These are phyloP conservation scores for Phytopythium vexans DNA, from an alignment of 352 stramenopile species.

Conservation along the genomic window DNA sequence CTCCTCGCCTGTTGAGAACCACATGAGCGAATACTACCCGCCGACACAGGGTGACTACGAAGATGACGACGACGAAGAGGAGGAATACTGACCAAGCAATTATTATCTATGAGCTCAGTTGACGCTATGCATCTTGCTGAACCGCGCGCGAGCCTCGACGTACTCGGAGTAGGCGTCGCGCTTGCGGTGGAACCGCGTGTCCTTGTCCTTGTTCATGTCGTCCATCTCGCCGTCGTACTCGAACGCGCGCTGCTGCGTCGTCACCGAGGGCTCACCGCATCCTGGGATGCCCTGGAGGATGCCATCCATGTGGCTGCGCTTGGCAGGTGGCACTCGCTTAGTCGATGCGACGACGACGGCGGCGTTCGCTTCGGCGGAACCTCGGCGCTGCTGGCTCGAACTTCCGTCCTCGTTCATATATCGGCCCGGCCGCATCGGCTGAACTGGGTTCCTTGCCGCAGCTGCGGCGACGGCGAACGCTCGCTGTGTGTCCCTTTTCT, in stretches of 20 bases:
- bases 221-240: conserved; percentile 73
- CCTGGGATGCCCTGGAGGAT: conserved; percentile 58
- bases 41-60: neutral
- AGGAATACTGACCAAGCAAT: conserved; percentile 1
- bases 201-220: conserved; percentile 72
- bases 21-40: neutral
- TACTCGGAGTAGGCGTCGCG: conserved; percentile 87
- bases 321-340: conserved; percentile 50
- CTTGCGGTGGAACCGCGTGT: conserved; percentile 74
- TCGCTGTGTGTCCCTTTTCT: conserved; percentile 35
- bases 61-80: neutral
- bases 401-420: conserved; percentile 37
- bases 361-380: conserved; percentile 9
- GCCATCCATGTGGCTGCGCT: conserved; percentile 79
- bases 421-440: conserved; percentile 41
- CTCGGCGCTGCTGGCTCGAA: conserved; percentile 4
- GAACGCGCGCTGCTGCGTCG: conserved; percentile 52
- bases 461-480: conserved; percentile 44
- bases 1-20: conserved; percentile 1
- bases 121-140: conserved; percentile 89
- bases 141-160: conserved; percentile 80
- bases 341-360: conserved; percentile 5
- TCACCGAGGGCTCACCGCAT: conserved; percentile 18
- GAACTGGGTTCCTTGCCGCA: conserved; percentile 47
- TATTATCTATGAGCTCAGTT: conserved; percentile 27